Conservation (phyloP, 2,329 filamentous ascomycete genomes). For the Cytospora leucostoma region DNA sequence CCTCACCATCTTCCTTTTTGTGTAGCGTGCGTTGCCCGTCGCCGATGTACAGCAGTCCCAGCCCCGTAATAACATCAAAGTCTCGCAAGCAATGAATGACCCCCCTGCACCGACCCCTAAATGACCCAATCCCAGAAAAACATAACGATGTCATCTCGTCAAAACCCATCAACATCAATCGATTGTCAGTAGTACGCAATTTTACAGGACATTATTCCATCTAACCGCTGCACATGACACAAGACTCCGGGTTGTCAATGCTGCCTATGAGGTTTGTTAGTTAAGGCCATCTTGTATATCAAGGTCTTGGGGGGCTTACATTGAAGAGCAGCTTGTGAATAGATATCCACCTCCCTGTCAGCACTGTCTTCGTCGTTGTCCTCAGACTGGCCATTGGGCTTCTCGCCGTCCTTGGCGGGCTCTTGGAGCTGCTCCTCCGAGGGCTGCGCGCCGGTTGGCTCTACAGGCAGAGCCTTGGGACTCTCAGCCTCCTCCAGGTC, state of each 20-base stretch:
- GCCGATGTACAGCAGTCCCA: conserved; percentile 19
- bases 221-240: conserved; percentile 96
- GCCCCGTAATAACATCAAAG: conserved; percentile 23
- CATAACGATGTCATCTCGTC: conserved; percentile 21
- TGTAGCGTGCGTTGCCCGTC: conserved; percentile 20
- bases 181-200: conserved; percentile 3
- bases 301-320: conserved; percentile 57
- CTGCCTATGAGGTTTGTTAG: conserved; percentile 61
- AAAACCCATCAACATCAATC: conserved; percentile 19
- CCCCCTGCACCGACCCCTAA: conserved; percentile 11
- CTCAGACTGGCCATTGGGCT: conserved; percentile 62
- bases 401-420: conserved; percentile 53
- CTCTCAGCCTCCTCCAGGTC: conserved; percentile 76
- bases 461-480: conserved; percentile 74
- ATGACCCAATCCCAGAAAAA: conserved; percentile 12
- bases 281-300: conserved; percentile 1
- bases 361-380: conserved; percentile 71
- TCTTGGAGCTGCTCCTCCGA: conserved; percentile 64
- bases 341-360: conserved; percentile 86
- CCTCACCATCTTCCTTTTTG: conserved; percentile 21
- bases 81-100: conserved; percentile 21
- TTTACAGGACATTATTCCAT: conserved; percentile 19
- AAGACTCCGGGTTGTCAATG: conserved; percentile 95
- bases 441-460: conserved; percentile 64
- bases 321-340: conserved; percentile 85